phyloP scores from a whole-genome alignment of 305 asterid genomes.

The Fraxinus platypoda region DNA sequence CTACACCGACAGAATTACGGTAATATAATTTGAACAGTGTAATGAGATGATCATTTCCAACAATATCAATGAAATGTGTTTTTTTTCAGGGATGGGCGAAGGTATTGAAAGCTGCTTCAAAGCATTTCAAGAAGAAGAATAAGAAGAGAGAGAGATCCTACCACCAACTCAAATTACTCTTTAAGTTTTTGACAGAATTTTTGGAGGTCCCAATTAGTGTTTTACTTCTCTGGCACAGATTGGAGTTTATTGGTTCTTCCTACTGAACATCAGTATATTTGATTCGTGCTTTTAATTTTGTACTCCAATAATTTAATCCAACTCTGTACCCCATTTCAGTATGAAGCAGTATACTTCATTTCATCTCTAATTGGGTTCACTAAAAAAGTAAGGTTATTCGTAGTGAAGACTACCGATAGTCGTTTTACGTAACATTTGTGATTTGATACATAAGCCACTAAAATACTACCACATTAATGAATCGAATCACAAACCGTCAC shows the following conservation, averaged over 20 bases:
- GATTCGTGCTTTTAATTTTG: not conserved
- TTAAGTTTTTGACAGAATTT: not conserved
- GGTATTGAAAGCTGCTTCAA: conserved; percentile 60
- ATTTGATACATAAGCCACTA: no score
- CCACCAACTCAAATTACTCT: conserved; percentile 24
- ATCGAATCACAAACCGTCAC: no score
- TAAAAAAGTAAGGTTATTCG: no score
- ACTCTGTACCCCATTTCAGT: not conserved
- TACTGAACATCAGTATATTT: not conserved
- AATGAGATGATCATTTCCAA: no score
- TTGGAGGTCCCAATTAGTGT: not conserved
- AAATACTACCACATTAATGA: no score
- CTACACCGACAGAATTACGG: no score
- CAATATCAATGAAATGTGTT: not conserved
- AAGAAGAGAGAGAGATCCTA: conserved; percentile 32
- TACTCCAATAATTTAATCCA: not conserved
- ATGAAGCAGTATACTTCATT: not conserved
- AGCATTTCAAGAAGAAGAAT: conserved; percentile 64
- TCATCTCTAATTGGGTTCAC: not conserved
- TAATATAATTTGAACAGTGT: no score
- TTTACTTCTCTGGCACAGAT: not conserved
- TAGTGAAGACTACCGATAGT: no score
- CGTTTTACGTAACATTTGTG: no score
- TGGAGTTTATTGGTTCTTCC: not conserved
- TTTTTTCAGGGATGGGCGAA: conserved; percentile 51